These are phyloP conservation scores for Drosera spatulata DNA, from an alignment of 179 eudicot genomes.

Conservation along the genomic window DNA sequence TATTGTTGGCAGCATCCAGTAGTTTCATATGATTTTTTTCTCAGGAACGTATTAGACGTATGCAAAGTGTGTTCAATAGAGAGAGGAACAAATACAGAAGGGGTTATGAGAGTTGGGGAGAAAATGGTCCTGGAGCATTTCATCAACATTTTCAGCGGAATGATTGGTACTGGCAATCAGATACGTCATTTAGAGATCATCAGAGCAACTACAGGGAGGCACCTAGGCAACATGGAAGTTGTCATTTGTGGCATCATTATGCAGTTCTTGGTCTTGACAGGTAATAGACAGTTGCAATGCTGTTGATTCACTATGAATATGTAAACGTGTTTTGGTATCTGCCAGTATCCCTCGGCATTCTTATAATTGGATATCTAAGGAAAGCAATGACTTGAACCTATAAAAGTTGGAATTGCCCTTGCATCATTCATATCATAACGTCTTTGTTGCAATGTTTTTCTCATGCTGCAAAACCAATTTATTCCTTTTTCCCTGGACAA, in stretches of 20 bases:
- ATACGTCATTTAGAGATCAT: constrained; percentile 44
- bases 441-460: too few species aligned
- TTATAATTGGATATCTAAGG: too few species aligned
- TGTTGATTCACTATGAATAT: too few species aligned
- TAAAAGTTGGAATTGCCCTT: too few species aligned
- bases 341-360: too few species aligned
- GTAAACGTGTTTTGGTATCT: too few species aligned
- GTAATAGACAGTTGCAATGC: constrained; percentile 15
- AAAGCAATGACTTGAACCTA: too few species aligned
- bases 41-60: constrained; percentile 88
- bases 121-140: constrained; percentile 51
- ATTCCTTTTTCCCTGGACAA: too few species aligned
- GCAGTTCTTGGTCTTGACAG: constrained; percentile 92
- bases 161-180: constrained; percentile 95
- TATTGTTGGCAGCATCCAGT: too few species aligned
- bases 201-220: constrained; percentile 49
- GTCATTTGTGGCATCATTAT: constrained; percentile 78
- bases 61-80: constrained; percentile 94
- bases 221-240: constrained; percentile 35
- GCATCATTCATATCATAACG: too few species aligned
- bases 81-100: constrained; percentile 68
- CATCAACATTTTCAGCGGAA: constrained; percentile 83
- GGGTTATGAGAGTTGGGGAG: constrained; percentile 81
- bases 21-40: constrained; percentile 1
- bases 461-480: too few species aligned